Base-by-base conservation (phyloP, 768 basidiomycete genomes). In the Myochromella boudieri region DNA sequence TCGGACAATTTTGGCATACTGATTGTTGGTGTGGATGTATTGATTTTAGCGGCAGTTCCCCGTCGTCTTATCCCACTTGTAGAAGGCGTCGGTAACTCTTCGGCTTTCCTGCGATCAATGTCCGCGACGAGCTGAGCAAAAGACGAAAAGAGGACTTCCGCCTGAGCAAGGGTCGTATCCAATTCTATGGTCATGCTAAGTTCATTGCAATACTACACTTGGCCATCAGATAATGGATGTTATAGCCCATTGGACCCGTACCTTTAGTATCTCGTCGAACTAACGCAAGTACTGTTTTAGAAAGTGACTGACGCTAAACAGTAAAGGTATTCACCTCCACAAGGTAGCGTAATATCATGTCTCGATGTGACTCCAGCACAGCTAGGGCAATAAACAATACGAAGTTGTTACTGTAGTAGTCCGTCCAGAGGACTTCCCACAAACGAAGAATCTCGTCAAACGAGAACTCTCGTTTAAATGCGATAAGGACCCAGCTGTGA, bases 111-210 rank as follows among this genome's bases (percentile, higher is more conserved):
- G 27, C 87, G 80, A 63, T 97, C 93, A 56, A 95, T 82, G 62
- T 95, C 93, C 8, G 87, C 87, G 17, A 97, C 85, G 17, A 97
- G 68, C 58, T 90, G 86, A 10, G 84, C 73, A 70, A 97, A 97
- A 1, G 93, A 93, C 2, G 95, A 76, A 76, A 91, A 98, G 17
- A 99, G 77, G 12, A 98, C 94, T 67, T 99, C 97, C 8, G 95
- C 97, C 68, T 98, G 97, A 0, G 92, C 87, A 7, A 99, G 79
- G 15, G 97, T 95, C 1, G 86, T 83, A 63, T 97, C 88, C n/a
- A 98, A 80, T 63, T 98, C 97, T 56, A 99, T 95, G 42, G 93
- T 91, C 86, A 92, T 92, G 67, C 87, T 91, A 51, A 95, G 81
- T 57, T 95, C 91, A 60, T 95, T 95, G 72, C 90, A 91, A 58